Conservation (phyloP, 2,329 filamentous ascomycete species). For the Phaeophleospora eucalypticola region DNA sequence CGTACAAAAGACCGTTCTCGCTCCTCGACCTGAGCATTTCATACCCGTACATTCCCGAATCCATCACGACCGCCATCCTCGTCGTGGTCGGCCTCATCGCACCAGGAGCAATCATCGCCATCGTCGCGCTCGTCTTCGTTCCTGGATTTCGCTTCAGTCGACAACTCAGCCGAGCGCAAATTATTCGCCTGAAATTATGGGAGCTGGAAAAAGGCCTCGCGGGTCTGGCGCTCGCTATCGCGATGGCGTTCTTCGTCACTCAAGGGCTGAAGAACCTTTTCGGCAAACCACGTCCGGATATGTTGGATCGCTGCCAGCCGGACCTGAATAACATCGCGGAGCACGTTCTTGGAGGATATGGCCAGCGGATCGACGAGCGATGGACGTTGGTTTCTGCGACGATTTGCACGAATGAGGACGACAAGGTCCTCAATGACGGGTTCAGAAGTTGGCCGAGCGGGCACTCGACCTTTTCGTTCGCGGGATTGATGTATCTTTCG, state of each 20-base stretch:
- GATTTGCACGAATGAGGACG: constrained; percentile 69
- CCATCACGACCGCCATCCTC: constrained; percentile 64
- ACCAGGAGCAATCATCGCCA: constrained; percentile 64
- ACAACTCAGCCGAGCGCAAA: constrained; percentile 40
- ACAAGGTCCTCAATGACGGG: constrained; percentile 64
- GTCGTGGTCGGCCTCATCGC: constrained; percentile 59
- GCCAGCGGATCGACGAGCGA: constrained; percentile 47
- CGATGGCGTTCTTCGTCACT: constrained; percentile 73
- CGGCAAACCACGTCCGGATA: constrained; percentile 61
- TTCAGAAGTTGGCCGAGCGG: constrained; percentile 82
- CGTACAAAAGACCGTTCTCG: constrained; percentile 67
- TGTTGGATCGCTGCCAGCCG: constrained; percentile 69
- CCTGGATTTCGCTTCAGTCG: constrained; percentile 61
- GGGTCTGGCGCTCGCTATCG: constrained; percentile 69
- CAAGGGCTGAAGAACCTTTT: constrained; percentile 76
- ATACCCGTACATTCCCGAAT: constrained; percentile 69
- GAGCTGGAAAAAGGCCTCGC: constrained; percentile 82
- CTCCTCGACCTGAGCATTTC: constrained; percentile 73
- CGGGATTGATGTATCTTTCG: constrained; percentile 77
- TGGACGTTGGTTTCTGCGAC: constrained; percentile 68
- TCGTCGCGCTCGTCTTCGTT: constrained; percentile 65
- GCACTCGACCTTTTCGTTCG: constrained; percentile 69
- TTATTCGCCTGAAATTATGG: constrained; percentile 84
- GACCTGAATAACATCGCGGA: constrained; percentile 59
- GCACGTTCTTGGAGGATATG: constrained; percentile 62